These are phyloP conservation scores for Trichophyton mentagrophytes DNA, from an alignment of 2,329 filamentous ascomycete species.

Conservation along the genomic window DNA sequence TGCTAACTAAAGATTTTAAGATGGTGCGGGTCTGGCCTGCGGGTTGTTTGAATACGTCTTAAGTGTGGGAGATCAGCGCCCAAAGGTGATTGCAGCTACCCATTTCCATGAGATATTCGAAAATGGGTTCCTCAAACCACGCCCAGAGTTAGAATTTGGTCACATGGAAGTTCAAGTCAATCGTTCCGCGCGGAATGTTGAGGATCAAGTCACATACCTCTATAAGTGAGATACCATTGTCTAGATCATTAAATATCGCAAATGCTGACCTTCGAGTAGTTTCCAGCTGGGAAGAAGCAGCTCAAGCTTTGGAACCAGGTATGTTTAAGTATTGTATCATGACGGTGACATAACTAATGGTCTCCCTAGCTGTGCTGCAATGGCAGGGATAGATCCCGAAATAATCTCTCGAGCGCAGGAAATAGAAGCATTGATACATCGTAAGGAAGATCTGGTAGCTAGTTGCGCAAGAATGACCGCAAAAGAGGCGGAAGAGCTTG, in stretches of 20 bases:
- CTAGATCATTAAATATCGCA: too few species aligned
- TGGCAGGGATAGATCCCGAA: constrained; percentile 65
- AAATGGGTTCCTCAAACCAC: constrained; percentile 38
- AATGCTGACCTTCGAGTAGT: constrained; percentile 18
- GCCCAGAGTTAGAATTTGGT: constrained; percentile 39
- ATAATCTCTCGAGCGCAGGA: constrained; percentile 66
- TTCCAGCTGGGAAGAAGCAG: constrained; percentile 52
- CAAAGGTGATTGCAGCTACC: constrained; percentile 50
- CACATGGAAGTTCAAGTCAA: constrained; percentile 46
- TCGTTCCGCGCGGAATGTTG: constrained; percentile 29
- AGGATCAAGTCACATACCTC: constrained; percentile 49
- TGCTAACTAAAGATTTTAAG: constrained; percentile 22
- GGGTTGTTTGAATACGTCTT: constrained; percentile 48
- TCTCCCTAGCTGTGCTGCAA: constrained; percentile 53
- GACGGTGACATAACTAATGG: constrained; percentile 6
- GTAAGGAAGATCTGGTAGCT: constrained; percentile 62
- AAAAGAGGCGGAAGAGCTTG: constrained; percentile 53
- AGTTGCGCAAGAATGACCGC: constrained; percentile 56
- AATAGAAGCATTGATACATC: constrained; percentile 53
- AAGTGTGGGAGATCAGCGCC: constrained; percentile 35
- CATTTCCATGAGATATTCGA: constrained; percentile 50
- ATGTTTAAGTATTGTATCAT: constrained; percentile 4
- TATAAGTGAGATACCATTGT: constrained; percentile 43
- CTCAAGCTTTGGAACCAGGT: constrained; percentile 70
- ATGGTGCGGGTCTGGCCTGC: constrained; percentile 52